Evolutionary conservation across 495 filamentous ascomycete species (phyloP).

Genomic region (Penicillium maclennaniae): DNA sequence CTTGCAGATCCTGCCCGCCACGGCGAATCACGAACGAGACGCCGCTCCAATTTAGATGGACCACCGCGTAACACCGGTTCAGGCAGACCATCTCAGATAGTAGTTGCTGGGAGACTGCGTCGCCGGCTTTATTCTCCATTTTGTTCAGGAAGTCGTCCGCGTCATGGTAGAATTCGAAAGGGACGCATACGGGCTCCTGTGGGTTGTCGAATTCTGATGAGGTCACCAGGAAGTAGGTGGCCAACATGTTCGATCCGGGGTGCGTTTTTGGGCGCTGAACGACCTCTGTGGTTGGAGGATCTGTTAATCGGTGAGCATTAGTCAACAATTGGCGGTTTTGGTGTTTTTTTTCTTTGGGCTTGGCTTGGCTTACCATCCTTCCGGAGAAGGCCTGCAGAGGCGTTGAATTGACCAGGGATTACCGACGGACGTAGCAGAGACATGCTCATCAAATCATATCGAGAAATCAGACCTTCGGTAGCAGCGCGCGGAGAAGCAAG

Average conservation of each 20-base stretch:
- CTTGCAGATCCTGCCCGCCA: constrained; percentile 4
- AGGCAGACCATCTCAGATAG: not conserved
- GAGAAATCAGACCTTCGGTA: not conserved
- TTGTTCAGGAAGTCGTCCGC: constrained; percentile 9
- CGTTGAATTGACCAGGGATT: not conserved
- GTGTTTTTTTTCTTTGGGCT: no score
- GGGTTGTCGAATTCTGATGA: constrained; percentile 4
- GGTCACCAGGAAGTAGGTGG: constrained; percentile 17
- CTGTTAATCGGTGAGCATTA: not conserved
- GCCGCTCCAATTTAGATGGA: constrained; percentile 4
- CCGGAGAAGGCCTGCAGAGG: not conserved
- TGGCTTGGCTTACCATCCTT: not conserved
- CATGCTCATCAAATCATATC: not conserved
- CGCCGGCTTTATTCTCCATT: constrained; percentile 9
- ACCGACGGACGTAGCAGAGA: not conserved
- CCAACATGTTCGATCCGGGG: not conserved
- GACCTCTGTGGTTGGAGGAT: not conserved
- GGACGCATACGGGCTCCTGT: constrained; percentile 10
- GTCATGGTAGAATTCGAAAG: constrained; percentile 11
- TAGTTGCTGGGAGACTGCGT: not conserved
- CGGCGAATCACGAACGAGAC: constrained; percentile 10
- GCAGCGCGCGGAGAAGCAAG: not conserved
- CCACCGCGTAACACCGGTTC: constrained; percentile 3
- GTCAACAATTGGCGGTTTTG: not conserved
- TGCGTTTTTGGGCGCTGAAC: not conserved